Evolutionary conservation across 2,329 filamentous ascomycete species (phyloP).

Genomic region (Ilyonectria sp.): DNA sequence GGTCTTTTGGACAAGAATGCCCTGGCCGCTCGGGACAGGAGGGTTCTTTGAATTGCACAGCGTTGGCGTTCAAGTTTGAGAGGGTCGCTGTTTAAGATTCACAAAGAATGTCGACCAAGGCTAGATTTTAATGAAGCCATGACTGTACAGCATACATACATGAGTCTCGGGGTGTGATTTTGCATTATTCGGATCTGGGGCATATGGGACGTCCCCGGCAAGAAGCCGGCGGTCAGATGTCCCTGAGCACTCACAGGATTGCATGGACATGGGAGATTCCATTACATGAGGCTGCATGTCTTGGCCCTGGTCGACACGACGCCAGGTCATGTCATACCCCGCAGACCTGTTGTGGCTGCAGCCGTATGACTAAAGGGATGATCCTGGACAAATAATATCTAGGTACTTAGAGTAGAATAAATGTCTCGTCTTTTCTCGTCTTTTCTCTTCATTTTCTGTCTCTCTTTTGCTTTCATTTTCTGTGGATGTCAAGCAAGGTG

Average conservation of each 20-base stretch:
- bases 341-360: constrained; percentile 31
- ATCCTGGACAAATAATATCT: constrained; percentile 20
- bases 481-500: background rate
- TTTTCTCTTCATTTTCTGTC: constrained; percentile 4
- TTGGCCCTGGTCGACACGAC: constrained; percentile 37
- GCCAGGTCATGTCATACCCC: constrained; percentile 45
- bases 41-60: constrained; percentile 48
- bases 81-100: constrained; percentile 27
- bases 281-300: constrained; percentile 48
- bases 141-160: constrained; percentile 29
- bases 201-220: background rate
- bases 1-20: constrained; percentile 30
- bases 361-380: constrained; percentile 27
- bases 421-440: constrained; percentile 23
- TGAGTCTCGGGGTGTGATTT: constrained; percentile 12
- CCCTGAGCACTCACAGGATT: background rate
- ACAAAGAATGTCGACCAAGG: constrained; percentile 19
- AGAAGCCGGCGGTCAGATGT: background rate
- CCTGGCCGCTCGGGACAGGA: constrained; percentile 25
- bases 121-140: constrained; percentile 34
- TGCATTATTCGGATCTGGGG: constrained; percentile 5
- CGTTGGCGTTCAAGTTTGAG: constrained; percentile 52
- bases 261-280: constrained; percentile 37
- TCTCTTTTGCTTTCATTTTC: constrained; percentile 1
- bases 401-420: constrained; percentile 34